These are phyloP conservation scores for Sporormia fimetaria DNA, from an alignment of 495 filamentous ascomycete genomes.

Conservation along the genomic window DNA sequence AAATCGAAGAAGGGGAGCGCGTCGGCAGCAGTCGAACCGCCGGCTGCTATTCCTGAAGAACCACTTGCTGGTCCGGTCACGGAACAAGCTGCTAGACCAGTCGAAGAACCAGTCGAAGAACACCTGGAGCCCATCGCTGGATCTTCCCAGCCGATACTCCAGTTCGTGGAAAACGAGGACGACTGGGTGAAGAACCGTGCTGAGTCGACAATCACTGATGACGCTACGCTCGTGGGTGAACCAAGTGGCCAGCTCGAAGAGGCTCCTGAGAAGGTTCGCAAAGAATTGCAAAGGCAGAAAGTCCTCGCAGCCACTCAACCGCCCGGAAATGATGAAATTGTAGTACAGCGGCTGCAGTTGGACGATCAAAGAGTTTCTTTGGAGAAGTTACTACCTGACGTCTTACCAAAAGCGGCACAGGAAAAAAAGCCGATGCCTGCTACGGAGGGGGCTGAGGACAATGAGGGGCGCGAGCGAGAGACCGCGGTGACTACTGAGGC, in stretches of 20 bases:
- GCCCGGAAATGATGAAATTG: conserved; percentile 3
- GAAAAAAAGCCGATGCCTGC: neutral
- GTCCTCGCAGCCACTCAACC: conserved; percentile 13
- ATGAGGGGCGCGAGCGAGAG: no score
- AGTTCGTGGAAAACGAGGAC: conserved; percentile 17
- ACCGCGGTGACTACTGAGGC: no score
- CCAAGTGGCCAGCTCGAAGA: conserved; percentile 1
- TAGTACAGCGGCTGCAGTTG: conserved; percentile 3
- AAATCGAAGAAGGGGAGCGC: conserved; percentile 21
- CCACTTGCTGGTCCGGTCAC: no score
- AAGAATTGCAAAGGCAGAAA: conserved; percentile 15
- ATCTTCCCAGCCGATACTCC: conserved; percentile 12
- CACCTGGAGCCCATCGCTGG: conserved; percentile 5
- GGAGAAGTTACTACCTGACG: neutral
- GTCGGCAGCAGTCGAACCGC: conserved; percentile 11
- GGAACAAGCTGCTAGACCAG: no score
- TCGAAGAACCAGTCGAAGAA: conserved; percentile 3
- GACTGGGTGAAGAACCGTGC: conserved; percentile 16
- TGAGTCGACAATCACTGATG: conserved; percentile 17
- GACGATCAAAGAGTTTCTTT: no score
- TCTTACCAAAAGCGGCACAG: neutral
- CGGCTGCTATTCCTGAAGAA: no score
- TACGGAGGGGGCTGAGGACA: neutral
- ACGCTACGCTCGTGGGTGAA: conserved; percentile 22
- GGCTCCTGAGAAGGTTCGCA: conserved; percentile 6